A percentile compares a stretch with the other conserved stretches of the same genome.
Conservation (phyloP, 1,139 yeast species). For the Arxiozyma slooffiae region DNA sequence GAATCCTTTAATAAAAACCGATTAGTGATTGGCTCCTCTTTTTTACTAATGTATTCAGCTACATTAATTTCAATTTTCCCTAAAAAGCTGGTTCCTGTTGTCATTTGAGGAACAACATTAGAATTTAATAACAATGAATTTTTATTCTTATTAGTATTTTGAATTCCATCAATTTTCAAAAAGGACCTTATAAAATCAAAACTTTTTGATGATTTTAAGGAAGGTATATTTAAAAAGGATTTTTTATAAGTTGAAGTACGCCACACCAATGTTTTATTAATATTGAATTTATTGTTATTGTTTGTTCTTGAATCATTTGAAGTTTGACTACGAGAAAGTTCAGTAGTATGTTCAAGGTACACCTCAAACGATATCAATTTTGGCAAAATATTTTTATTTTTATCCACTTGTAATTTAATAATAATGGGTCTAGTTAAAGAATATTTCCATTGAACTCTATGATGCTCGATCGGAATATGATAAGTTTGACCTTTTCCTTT, state of each 20-base stretch:
- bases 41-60: slow-evolving; percentile 57
- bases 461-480: slow-evolving; percentile 37
- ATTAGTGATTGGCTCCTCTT: slow-evolving; percentile 41
- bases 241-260: neutral
- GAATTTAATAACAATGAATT: neutral
- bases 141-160: too few species aligned
- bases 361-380: slow-evolving; percentile 34
- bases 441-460: slow-evolving; percentile 43
- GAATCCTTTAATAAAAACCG: slow-evolving; percentile 66
- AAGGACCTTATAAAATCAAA: neutral
- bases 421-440: slow-evolving; percentile 29
- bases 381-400: slow-evolving; percentile 29
- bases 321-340: neutral
- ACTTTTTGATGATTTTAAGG: slow-evolving; percentile 4
- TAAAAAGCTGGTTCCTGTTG: slow-evolving; percentile 36
- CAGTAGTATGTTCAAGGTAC: slow-evolving; percentile 24
- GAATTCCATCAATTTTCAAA: neutral
- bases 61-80: slow-evolving; percentile 64
- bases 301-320: neutral
- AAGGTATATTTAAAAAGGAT: slow-evolving; percentile 1
- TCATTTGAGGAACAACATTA: slow-evolving; percentile 18
- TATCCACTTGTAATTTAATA: slow-evolving; percentile 37
- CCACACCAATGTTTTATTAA: too few species aligned
- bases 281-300: neutral
- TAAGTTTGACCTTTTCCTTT: slow-evolving; percentile 23